phyloP scores from a whole-genome alignment of 768 basidiomycete genomes.

The Termitomyces sp. region DNA sequence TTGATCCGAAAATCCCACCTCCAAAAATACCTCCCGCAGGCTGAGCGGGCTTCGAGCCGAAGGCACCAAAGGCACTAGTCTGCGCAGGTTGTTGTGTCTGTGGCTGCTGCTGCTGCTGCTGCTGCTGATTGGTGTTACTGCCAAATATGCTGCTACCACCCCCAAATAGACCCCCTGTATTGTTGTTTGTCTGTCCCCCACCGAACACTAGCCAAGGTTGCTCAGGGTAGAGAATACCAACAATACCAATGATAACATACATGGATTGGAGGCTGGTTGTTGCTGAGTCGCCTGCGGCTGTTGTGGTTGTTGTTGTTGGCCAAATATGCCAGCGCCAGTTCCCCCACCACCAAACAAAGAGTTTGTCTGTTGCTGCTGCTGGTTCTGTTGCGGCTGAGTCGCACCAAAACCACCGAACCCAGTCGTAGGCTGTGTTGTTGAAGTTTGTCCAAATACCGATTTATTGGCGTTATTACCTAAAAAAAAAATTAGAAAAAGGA shows the following conservation, averaged over 20 bases:
- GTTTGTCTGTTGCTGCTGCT: slow-evolving; percentile 25
- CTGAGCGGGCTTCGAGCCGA: slow-evolving; percentile 42
- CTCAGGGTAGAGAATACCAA: background rate
- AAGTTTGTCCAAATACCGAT: slow-evolving; percentile 38
- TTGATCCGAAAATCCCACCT: slow-evolving; percentile 27
- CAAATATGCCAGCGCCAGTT: slow-evolving; percentile 26
- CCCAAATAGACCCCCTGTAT: slow-evolving; percentile 29
- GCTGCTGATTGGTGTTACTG: slow-evolving; percentile 16
- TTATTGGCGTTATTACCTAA: slow-evolving; percentile 14
- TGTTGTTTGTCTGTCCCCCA: slow-evolving; percentile 17
- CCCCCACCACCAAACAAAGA: slow-evolving; percentile 22
- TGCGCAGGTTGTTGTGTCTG: slow-evolving; percentile 32
- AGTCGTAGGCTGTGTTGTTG: slow-evolving; percentile 34
- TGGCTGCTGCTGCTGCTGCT: slow-evolving; percentile 22
- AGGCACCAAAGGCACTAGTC: slow-evolving; percentile 22
- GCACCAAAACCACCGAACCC: slow-evolving; percentile 35
- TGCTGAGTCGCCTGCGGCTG: slow-evolving; percentile 23
- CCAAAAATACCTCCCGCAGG: slow-evolving; percentile 32
- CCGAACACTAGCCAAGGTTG: slow-evolving; percentile 6
- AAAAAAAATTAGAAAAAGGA: background rate
- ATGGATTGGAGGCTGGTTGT: slow-evolving; percentile 29
- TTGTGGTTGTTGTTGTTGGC: slow-evolving; percentile 27
- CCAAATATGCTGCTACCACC: slow-evolving; percentile 25
- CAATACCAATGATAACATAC: slow-evolving; percentile 19
- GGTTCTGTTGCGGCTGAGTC: slow-evolving; percentile 25